Conservation (phyloP, 345 rosid species). For the Tarenaya hassleriana region DNA sequence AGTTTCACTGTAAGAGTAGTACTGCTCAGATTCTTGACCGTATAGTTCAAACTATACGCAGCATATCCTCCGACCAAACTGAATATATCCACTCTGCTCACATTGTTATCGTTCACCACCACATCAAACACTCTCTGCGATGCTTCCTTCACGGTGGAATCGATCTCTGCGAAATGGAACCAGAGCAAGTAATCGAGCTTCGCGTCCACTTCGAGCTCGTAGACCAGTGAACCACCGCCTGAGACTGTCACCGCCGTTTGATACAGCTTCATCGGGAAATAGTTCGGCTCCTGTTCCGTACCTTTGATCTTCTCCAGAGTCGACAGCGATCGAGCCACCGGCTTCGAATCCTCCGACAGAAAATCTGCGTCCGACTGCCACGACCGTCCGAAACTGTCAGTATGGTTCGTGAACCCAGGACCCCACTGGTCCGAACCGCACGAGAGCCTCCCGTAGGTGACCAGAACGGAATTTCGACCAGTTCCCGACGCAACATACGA, state of each 20-base stretch:
- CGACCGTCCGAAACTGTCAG: constrained; percentile 74
- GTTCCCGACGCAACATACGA: constrained; percentile 51
- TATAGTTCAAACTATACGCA: constrained; percentile 46
- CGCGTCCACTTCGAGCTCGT: constrained; percentile 71
- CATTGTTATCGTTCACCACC: constrained; percentile 58
- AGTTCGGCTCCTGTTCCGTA: constrained; percentile 60
- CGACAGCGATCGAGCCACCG: constrained; percentile 35
- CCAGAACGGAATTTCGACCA: constrained; percentile 45
- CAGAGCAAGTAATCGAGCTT: constrained; percentile 87
- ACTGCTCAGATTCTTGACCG: constrained; percentile 57
- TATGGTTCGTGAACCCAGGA: constrained; percentile 76
- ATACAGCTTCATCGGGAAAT: constrained; percentile 87
- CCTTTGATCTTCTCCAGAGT: constrained; percentile 44
- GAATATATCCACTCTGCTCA: constrained; percentile 60
- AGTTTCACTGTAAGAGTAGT: constrained; percentile 49
- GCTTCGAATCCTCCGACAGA: constrained; percentile 28
- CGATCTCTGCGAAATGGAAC: constrained; percentile 96
- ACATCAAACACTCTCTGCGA: constrained; percentile 78
- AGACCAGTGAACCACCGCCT: constrained; percentile 43
- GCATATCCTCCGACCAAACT: constrained; percentile 59
- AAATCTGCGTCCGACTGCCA: constrained; percentile 72
- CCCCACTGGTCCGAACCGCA: constrained; percentile 84
- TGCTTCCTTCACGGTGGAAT: constrained; percentile 49
- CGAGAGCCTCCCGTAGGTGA: constrained; percentile 80
- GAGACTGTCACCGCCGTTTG: constrained; percentile 60